These are phyloP conservation scores for Fomitiporia mediterranea DNA, from an alignment of 1,284 basidiomycete species.

Conservation along the genomic window DNA sequence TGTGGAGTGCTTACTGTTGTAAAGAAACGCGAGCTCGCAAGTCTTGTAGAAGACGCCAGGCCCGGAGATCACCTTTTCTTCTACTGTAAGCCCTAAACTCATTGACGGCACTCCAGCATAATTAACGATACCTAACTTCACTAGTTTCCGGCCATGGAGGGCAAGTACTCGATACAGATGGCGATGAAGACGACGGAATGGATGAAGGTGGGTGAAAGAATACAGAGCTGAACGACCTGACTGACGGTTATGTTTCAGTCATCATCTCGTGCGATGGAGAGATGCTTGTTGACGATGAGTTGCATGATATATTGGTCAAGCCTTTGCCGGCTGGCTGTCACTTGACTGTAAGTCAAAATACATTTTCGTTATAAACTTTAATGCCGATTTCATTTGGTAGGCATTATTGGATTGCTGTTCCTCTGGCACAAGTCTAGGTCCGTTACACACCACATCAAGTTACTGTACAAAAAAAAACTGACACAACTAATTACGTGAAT, in stretches of 20 bases:
- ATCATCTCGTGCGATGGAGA: slow-evolving; percentile 20
- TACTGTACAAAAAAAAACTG: not conserved
- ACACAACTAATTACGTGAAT: not conserved
- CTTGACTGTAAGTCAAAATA: slow-evolving; percentile 13
- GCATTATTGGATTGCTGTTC: slow-evolving; percentile 22
- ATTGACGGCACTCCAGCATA: not conserved
- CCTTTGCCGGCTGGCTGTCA: slow-evolving; percentile 21
- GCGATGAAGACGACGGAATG: slow-evolving; percentile 22
- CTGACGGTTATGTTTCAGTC: not conserved
- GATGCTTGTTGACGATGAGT: slow-evolving; percentile 21
- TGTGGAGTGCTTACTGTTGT: too few species aligned
- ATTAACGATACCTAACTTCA: not conserved
- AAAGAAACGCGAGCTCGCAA: slow-evolving; percentile 15
- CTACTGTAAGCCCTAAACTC: slow-evolving; percentile 11
- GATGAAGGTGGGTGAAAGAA: slow-evolving; percentile 20
- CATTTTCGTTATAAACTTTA: not conserved
- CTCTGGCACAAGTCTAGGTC: slow-evolving; percentile 21
- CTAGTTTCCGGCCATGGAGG: slow-evolving; percentile 22
- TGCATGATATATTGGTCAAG: slow-evolving; percentile 21
- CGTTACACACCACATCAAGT: too few species aligned
- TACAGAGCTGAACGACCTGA: not conserved
- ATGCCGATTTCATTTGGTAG: not conserved
- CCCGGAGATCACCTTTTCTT: slow-evolving; percentile 20
- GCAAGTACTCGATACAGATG: slow-evolving; percentile 21
- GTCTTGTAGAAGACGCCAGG: slow-evolving; percentile 17